Base-by-base conservation (phyloP, 352 stramenopile genomes). In the Nothophytophthora sp. region DNA sequence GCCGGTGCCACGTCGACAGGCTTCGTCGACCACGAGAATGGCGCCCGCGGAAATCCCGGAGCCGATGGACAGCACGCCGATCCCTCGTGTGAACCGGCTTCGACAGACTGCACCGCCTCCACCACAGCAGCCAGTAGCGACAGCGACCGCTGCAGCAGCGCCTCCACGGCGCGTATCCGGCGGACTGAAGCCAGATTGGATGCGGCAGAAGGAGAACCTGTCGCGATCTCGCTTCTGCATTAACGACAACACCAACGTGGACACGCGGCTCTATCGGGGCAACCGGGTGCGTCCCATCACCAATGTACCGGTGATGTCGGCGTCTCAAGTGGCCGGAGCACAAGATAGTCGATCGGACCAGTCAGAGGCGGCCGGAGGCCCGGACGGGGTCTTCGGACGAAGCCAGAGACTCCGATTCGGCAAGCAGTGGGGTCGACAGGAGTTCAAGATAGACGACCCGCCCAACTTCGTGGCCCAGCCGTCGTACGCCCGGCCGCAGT, bases 121-220 rank as follows among this genome's bases (percentile, higher is more conserved):
- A 12, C 18, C 38, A 41, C 46, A 45, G 4, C 50, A 47, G 24
- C 16, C 54, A 18, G 51, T 47, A 39, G 18, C 38, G 34, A 25
- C 50, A 29, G 29, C 43, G 10, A 16, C 60, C 8, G 23, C 29
- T 45, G 38, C n/a, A n/a, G n/a, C 49, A 27, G 3, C 47, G 7
- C 35, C n/a, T 37, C 24, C 48, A 34, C 67, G 67, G 45, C 47
- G 47, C 46, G 49, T 53, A 23, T 58, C 34, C 4, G 55, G 55
- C 29, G 79, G 64, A 46, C 49, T 92, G 22, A 90, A 89, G 41
- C 81, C 81, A 5, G 78, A 92, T 48, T 90, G 75, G 74, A 81
- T 92, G 62, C 63, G 67, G 13, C 65, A 80, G 13, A 81, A 78
- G 27, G 81, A 92, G 43, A 71, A 69, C 7, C 58, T 88, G 6